Evolutionary conservation across 2,329 filamentous ascomycete genomes (phyloP).

Genomic region (Dactylellina leptospora): DNA sequence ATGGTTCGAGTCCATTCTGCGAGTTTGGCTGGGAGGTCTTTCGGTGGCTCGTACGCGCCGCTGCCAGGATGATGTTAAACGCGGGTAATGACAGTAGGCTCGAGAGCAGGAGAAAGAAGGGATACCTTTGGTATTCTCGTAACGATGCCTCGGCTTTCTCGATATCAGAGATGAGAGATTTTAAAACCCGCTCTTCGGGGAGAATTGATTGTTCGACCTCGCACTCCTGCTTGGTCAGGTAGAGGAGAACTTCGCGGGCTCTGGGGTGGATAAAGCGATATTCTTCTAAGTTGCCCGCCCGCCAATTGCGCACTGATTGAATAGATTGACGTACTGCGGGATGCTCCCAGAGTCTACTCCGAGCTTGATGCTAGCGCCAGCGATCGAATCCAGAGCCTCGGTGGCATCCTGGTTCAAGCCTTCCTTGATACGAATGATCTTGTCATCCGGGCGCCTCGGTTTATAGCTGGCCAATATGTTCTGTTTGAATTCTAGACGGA

Average conservation of each 20-base stretch:
- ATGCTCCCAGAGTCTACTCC: conserved; percentile 38
- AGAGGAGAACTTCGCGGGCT: conserved; percentile 61
- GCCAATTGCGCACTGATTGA: neutral
- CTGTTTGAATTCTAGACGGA: conserved; percentile 69
- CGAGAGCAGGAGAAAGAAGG: neutral
- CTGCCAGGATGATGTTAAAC: conserved; percentile 1
- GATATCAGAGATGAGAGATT: conserved; percentile 67
- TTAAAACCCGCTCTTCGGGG: conserved; percentile 68
- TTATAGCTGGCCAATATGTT: conserved; percentile 68
- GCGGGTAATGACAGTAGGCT: neutral
- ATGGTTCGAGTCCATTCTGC: conserved; percentile 75
- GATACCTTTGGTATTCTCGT: conserved; percentile 35
- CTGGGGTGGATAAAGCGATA: neutral
- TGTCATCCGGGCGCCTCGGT: conserved; percentile 44
- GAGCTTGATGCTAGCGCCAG: conserved; percentile 33
- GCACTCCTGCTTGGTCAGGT: conserved; percentile 67
- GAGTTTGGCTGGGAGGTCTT: conserved; percentile 74
- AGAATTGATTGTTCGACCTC: conserved; percentile 67
- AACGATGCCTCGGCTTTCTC: conserved; percentile 52
- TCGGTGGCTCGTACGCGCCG: conserved; percentile 57
- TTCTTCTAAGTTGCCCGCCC: neutral
- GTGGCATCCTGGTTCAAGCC: conserved; percentile 41
- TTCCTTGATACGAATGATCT: conserved; percentile 33
- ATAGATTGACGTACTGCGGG: conserved; percentile 12
- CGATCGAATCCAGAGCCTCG: conserved; percentile 37